Evolutionary conservation across 257 asterid genomes (phyloP).

Genomic region (Solanum chiquidenum): DNA sequence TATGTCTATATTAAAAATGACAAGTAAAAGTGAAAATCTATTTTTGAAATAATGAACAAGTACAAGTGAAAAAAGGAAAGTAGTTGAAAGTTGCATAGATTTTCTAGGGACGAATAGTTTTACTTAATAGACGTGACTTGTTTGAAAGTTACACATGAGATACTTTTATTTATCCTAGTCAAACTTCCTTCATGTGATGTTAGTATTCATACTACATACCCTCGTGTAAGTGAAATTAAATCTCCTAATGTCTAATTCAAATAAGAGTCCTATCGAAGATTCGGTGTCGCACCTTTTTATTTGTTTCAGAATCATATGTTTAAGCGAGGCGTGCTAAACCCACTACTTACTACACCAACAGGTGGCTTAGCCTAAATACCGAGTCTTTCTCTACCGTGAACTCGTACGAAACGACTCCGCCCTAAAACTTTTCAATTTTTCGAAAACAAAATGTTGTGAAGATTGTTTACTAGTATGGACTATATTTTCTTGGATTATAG

Average conservation of each 20-base stretch:
- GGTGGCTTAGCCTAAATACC: background rate
- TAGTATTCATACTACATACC: background rate
- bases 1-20: too few species aligned
- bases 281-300: too few species aligned
- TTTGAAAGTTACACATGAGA: background rate
- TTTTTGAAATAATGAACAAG: too few species aligned
- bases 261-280: background rate
- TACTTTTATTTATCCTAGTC: background rate
- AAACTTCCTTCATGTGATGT: too few species aligned
- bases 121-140: background rate
- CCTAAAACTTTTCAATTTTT: background rate
- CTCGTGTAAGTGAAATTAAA: too few species aligned
- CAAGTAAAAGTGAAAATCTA: rapidly evolving
- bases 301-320: background rate
- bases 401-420: background rate
- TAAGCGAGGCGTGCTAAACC: too few species aligned
- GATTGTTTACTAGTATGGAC: background rate
- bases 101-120: too few species aligned
- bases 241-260: background rate
- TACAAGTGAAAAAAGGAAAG: too few species aligned
- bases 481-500: background rate
- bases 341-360: background rate
- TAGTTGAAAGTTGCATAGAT: background rate
- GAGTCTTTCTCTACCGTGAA: background rate
- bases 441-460: background rate